These are phyloP conservation scores for Durusdinium trenchii DNA, from an alignment of 73 alveolate genomes.

Conservation along the genomic window DNA sequence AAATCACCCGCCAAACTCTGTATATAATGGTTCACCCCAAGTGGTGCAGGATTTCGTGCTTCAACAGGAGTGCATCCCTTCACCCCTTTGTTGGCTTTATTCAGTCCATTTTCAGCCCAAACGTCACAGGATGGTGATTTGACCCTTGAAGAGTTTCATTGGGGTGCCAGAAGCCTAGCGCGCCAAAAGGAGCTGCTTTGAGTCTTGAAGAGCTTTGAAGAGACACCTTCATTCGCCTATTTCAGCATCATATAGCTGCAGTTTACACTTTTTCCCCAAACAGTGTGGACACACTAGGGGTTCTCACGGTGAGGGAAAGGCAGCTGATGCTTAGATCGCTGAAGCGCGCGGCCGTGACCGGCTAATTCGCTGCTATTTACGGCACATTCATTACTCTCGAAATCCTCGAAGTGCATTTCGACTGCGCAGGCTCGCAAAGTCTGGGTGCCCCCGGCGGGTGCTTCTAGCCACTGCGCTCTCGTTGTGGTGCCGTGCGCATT, in stretches of 20 bases:
- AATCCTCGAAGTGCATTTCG: no score
- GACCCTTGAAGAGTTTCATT: conserved; percentile 38
- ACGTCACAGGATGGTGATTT: conserved; percentile 15
- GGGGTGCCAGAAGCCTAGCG: conserved; percentile 13
- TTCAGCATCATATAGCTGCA: neutral
- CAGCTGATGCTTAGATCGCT: neutral
- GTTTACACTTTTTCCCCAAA: no score
- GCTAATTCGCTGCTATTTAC: no score
- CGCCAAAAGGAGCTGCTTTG: neutral
- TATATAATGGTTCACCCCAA: neutral
- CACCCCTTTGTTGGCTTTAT: neutral
- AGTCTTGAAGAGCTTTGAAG: neutral
- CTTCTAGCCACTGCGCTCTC: no score
- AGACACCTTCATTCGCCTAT: neutral
- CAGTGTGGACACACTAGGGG: no score
- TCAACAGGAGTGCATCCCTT: neutral
- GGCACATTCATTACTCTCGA: no score
- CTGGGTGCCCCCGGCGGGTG: no score
- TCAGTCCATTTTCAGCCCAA: neutral
- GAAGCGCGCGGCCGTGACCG: no score
- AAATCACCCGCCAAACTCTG: neutral
- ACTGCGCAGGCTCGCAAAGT: no score
- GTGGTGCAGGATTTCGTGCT: neutral
- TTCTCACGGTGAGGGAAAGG: neutral
- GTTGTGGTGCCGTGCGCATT: no score